phyloP scores from a whole-genome alignment of 2,329 filamentous ascomycete species.

The Claviceps spartinae region DNA sequence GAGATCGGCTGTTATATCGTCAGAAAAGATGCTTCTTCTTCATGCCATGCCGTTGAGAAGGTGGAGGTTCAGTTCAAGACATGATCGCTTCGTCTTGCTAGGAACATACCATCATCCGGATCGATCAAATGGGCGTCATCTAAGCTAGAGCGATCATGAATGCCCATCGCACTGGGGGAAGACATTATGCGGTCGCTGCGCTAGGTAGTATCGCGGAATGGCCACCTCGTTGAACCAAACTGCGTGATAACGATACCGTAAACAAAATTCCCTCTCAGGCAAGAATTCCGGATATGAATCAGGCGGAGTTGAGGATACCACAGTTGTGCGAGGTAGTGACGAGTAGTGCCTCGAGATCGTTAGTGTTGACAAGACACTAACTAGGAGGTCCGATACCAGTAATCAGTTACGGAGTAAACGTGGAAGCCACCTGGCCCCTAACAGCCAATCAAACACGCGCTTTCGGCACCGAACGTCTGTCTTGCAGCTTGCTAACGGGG shows the following conservation, averaged over 20 bases:
- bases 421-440: neutral
- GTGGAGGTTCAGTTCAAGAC: neutral
- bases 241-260: neutral
- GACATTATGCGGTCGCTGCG: conserved; percentile 25
- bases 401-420: too few relatives aligned
- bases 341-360: neutral
- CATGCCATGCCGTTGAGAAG: neutral
- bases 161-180: conserved; percentile 34
- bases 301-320: neutral
- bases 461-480: too few relatives aligned
- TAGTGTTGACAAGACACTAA: neutral
- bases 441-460: too few relatives aligned
- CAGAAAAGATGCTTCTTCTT: conserved; percentile 1
- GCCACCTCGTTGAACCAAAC: neutral
- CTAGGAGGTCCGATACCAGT: neutral
- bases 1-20: conserved; percentile 50
- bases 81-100: neutral
- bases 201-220: neutral
- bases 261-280: too few relatives aligned
- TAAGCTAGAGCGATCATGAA: conserved; percentile 48
- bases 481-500: too few relatives aligned
- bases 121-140: conserved; percentile 64
- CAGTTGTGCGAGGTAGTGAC: neutral
- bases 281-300: neutral
- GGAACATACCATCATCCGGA: conserved; percentile 56